These are phyloP conservation scores for Penicillium canescens DNA, from an alignment of 495 filamentous ascomycete species.

Conservation along the genomic window DNA sequence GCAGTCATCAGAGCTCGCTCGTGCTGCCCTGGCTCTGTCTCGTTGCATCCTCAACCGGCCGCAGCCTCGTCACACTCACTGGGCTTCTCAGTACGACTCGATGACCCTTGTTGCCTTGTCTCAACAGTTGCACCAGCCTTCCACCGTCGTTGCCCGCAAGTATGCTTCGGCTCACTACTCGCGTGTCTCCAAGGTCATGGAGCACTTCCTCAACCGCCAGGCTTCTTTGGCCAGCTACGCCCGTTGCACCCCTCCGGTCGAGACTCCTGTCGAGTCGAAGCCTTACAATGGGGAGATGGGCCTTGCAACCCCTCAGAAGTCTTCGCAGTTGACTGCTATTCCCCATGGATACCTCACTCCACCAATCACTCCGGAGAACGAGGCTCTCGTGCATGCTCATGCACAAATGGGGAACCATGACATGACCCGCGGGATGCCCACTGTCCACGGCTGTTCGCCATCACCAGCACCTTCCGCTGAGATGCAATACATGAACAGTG, in stretches of 20 bases:
- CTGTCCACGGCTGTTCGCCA: constrained; percentile 34
- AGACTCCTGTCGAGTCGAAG: constrained; percentile 58
- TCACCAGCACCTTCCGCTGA: constrained; percentile 41
- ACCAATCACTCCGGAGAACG: constrained; percentile 90
- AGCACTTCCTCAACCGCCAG: constrained; percentile 84
- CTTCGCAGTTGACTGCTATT: constrained; percentile 58
- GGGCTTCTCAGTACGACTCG: constrained; percentile 79
- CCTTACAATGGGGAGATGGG: constrained; percentile 50
- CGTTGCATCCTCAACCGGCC: constrained; percentile 81
- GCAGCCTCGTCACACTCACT: constrained; percentile 71
- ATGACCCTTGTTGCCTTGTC: constrained; percentile 78
- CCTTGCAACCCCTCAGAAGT: constrained; percentile 85
- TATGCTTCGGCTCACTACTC: constrained; percentile 82
- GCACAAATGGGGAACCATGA: constrained; percentile 27
- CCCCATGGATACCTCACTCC: constrained; percentile 88
- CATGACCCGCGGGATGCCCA: constrained; percentile 24
- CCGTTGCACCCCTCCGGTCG: constrained; percentile 70
- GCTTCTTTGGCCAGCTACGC: constrained; percentile 69
- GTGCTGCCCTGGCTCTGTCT: constrained; percentile 81
- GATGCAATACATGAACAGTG: constrained; percentile 40
- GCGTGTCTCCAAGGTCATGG: constrained; percentile 75
- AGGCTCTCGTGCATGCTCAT: constrained; percentile 48
- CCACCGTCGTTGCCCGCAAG: constrained; percentile 81
- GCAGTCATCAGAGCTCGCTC: constrained; percentile 85
- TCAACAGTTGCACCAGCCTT: constrained; percentile 84